A percentile compares a stretch with the other conserved stretches of the same genome.
Evolutionary conservation across 225 moss, liverwort and hornwort genomes (phyloP).

Genomic region (Polytrichum formosum): DNA sequence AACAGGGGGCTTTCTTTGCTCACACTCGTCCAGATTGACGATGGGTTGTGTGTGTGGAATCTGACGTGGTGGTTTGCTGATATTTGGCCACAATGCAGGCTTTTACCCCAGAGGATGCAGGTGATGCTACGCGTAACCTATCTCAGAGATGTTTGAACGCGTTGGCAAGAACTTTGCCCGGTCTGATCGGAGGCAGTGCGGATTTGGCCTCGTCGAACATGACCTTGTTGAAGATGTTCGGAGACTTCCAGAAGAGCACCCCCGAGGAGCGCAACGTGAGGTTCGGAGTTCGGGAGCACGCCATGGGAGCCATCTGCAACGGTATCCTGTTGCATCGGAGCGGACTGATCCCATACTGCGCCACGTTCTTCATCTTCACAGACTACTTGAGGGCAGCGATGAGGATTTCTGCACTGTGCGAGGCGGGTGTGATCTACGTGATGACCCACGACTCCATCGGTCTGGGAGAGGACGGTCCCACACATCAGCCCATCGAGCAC

Average conservation of each 20-base stretch:
- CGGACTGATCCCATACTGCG: constrained; percentile 86
- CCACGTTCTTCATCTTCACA: constrained; percentile 96
- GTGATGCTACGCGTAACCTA: constrained; percentile 81
- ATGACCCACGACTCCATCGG: constrained; percentile 98
- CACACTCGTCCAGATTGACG: no score
- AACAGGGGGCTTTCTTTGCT: no score
- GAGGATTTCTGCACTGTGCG: constrained; percentile 77
- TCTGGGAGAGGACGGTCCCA: constrained; percentile 85
- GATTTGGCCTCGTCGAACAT: constrained; percentile 90
- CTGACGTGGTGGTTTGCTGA: neutral
- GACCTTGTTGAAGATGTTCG: constrained; percentile 99
- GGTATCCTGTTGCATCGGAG: constrained; percentile 62
- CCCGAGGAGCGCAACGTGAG: constrained; percentile 86
- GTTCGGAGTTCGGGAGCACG: constrained; percentile 93
- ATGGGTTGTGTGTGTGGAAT: neutral
- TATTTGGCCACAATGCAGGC: constrained; percentile 31
- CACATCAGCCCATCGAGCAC: constrained; percentile 93
- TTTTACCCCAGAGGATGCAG: constrained; percentile 64
- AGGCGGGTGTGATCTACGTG: constrained; percentile 83
- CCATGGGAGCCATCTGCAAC: constrained; percentile 90
- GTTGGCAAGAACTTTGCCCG: constrained; percentile 65
- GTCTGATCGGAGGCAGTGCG: constrained; percentile 84
- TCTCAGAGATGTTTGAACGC: constrained; percentile 84
- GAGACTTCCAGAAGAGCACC: constrained; percentile 79
- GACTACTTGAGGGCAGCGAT: constrained; percentile 81